These are phyloP conservation scores for Rhodotorula kratochvilovae DNA, from an alignment of 768 basidiomycete genomes.

Conservation along the genomic window DNA sequence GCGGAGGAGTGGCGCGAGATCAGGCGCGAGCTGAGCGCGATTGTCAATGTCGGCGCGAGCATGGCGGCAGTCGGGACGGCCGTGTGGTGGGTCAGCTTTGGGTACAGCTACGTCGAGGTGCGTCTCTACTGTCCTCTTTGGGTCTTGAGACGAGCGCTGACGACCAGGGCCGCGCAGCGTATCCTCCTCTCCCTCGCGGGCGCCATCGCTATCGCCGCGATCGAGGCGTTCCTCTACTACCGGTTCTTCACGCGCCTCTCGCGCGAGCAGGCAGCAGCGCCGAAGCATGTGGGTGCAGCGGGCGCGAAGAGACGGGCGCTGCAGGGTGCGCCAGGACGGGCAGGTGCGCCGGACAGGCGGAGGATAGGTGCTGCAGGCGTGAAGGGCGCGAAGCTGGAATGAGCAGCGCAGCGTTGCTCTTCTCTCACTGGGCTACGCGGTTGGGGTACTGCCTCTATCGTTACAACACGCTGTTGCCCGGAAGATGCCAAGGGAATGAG, in stretches of 20 bases:
- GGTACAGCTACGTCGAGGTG: constrained; percentile 27
- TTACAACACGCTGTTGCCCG: not conserved
- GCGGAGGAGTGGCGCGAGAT: constrained; percentile 41
- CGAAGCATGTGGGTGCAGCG: not conserved
- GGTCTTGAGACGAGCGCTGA: not conserved
- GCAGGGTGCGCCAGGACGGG: not conserved
- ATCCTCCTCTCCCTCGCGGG: constrained; percentile 35
- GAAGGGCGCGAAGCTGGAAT: not conserved
- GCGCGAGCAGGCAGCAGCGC: not conserved
- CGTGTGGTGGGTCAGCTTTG: constrained; percentile 41
- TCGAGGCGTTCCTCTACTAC: constrained; percentile 41
- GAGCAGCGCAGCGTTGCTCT: too few species aligned
- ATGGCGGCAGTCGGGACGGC: constrained; percentile 39
- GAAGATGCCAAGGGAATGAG: not conserved
- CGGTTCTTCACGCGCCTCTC: constrained; percentile 33
- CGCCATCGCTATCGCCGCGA: constrained; percentile 36
- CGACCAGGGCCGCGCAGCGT: constrained; percentile 11
- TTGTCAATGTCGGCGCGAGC: constrained; percentile 40
- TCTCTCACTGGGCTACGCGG: too few species aligned
- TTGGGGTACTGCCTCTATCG: not conserved
- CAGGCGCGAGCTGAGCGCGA: constrained; percentile 38
- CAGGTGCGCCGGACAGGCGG: not conserved
- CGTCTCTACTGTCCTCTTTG: not conserved
- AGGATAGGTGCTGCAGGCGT: too few species aligned
- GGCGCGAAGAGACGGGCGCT: not conserved